Conservation (phyloP, 805 yeast species). For the Kregervanrija delftensis region DNA sequence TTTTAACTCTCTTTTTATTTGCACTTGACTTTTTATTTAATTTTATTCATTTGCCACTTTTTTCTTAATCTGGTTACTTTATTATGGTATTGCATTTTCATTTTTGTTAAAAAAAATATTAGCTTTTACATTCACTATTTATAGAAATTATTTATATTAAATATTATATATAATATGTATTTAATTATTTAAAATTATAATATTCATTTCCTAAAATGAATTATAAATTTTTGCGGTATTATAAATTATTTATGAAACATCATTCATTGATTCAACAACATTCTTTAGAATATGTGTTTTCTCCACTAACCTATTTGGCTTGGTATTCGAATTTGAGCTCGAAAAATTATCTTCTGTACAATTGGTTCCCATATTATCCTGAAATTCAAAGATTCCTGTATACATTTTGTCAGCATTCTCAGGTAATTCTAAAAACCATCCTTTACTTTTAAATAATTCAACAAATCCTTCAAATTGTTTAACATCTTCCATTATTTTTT, state of each 20-base stretch:
- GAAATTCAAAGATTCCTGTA: constrained; percentile 11
- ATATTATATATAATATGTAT: too few species aligned
- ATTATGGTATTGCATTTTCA: too few species aligned
- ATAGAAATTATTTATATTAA: too few species aligned
- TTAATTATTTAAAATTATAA: not conserved
- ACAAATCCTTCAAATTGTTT: constrained; percentile 54
- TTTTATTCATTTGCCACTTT: too few species aligned
- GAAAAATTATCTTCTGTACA: constrained; percentile 3
- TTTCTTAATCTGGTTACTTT: too few species aligned
- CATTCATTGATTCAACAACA: constrained; percentile 12
- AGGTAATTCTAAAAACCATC: constrained; percentile 63
- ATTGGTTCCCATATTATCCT: not conserved
- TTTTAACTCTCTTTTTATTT: too few species aligned
- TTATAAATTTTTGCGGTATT: not conserved
- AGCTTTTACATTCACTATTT: not conserved
- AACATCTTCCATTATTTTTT: constrained; percentile 46
- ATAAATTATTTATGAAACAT: not conserved
- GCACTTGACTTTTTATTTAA: too few species aligned
- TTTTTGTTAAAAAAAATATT: not conserved
- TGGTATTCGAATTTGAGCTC: constrained; percentile 7
- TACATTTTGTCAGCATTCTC: constrained; percentile 34
- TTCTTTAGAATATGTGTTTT: constrained; percentile 14
- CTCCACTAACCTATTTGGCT: not conserved
- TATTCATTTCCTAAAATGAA: not conserved
- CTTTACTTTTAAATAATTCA: constrained; percentile 43